Evolutionary conservation across 768 basidiomycete genomes (phyloP), one percentile per base, ranked within the genome.

Genomic region (Suillus hirtellus): DNA sequence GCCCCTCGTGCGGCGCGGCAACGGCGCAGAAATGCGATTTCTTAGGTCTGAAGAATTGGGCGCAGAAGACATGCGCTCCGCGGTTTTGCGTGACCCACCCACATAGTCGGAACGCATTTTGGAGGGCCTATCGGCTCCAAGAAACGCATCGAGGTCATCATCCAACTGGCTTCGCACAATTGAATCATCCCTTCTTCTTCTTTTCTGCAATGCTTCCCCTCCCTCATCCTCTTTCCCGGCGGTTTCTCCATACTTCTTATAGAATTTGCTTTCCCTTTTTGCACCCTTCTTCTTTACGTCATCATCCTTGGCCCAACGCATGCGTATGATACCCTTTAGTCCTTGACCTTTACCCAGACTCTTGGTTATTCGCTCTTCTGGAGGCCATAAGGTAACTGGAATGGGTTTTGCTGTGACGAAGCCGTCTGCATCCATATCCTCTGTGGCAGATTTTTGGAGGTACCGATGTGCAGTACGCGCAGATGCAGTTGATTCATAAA

Each of bases 271-370:
- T 65, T 89, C 82, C 62, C 78, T 79, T 71, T 83, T 85, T 4
- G 93, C 90, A 2, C 89, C 90, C 59, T 81, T 84, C 78, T 89
- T 86, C 80, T 95, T 95, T 52, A 92, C 82, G 68, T 95, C 93
- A 35, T 85, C 83, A 34, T 68, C 70, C 63, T 76, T 79, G 0
- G 93, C 93, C 90, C 90, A 93, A 31, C 93, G 85, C 85, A 95
- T 89, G 61, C 78, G 79, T 46, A 95, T 81, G 7, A 73, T 68
- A 14, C 88, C 91, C 69, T 85, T 87, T 38, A 93, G 71, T 3
- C 88, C 89, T 63, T 86, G 82, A 3, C 89, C 84, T 64, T 85
- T 84, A 19, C 90, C 90, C 42, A 94, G 77, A 60, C 85, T 90
- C 67, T 79, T 82, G 69, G 83, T 89, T 54, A 93, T 89, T 35